Conservation (phyloP, 495 filamentous ascomycete species). For the Friedmanniomyces simplex region DNA sequence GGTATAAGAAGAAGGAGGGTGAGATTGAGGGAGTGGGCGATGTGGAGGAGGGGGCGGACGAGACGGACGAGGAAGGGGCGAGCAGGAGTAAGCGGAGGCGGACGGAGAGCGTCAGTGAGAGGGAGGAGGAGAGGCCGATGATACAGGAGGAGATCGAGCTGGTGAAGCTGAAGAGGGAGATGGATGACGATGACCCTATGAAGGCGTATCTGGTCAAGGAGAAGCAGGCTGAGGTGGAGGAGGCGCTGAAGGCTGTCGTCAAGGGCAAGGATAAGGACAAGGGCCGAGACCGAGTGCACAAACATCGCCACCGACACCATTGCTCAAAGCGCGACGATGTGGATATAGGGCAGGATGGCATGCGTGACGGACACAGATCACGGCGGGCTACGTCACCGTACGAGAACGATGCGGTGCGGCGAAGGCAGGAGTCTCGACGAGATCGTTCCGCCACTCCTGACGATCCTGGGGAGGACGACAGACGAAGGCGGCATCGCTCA, state of each 20-base stretch:
- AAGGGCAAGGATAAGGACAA: constrained; percentile 34
- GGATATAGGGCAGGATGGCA: background rate
- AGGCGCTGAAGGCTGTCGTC: constrained; percentile 49
- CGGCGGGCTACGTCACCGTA: background rate
- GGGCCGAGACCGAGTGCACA: constrained; percentile 26
- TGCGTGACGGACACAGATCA: background rate
- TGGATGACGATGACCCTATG: constrained; percentile 94
- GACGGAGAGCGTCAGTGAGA: constrained; percentile 30
- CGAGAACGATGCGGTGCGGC: background rate
- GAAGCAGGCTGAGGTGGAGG: constrained; percentile 77
- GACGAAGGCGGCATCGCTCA: too few species aligned
- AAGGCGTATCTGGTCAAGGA: constrained; percentile 78
- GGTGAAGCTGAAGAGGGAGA: constrained; percentile 55
- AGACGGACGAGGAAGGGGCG: constrained; percentile 12
- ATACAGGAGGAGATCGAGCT: constrained; percentile 68
- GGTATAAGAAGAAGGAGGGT: constrained; percentile 81
- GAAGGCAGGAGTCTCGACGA: background rate
- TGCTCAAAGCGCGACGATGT: background rate
- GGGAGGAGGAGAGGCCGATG: constrained; percentile 36
- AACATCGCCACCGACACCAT: constrained; percentile 42
- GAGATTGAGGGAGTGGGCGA: constrained; percentile 43
- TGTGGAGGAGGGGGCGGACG: constrained; percentile 33
- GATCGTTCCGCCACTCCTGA: background rate
- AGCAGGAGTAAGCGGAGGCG: constrained; percentile 31
- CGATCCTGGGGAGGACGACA: background rate